Evolutionary conservation across 2,329 filamentous ascomycete genomes (phyloP), one percentile per base, ranked within the genome.

Genomic region (Zasmidium citrigriseum): DNA sequence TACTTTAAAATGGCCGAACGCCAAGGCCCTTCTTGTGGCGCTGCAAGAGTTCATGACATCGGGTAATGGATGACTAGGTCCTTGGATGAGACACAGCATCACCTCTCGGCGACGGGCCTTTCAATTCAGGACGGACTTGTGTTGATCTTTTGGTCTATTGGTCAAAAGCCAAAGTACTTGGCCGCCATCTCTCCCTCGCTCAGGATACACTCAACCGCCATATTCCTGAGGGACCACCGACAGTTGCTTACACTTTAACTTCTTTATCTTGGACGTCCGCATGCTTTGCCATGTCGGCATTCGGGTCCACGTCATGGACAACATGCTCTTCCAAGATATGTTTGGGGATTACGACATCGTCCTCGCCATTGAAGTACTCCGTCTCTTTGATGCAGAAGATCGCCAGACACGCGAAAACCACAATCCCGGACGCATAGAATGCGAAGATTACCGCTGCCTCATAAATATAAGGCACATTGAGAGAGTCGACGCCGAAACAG

Each of bases 401-500:
- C 0, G 52, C 65, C 22, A 69, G 54, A 38, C 63, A 67, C 12
- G 53, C 48, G 52, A 60, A 62, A 21, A 64, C 58, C 22, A 57
- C 46, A 20, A 64, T 46, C 4, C 64, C 65, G 1, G 60, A 47
- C 11, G 54, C 55, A 51, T 66, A 67, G 49, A 67, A 66, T 1
- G 62, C 58, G 48, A 67, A 66, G 21, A 66, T 66, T 14, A 59
- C 64, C 7, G 54, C 64, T 1, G 64, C 65, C 47, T 65, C 64
- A 21, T 64, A 61, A 52, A 69, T 61, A 54, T 64, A 71, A 0
- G 67, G 68, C 12, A 70, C 62, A 12, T 60, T 57, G 22, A 68
- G 66, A 1, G 64, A 67, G 52, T 71, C 68, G 10, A 70, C 46
- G 10, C 66, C 64, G 54, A 72, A 72, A 52, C 68, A 67, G 9